Conservation (phyloP, 805 yeast species). For the Kregervanrija pseudodelftensis region DNA sequence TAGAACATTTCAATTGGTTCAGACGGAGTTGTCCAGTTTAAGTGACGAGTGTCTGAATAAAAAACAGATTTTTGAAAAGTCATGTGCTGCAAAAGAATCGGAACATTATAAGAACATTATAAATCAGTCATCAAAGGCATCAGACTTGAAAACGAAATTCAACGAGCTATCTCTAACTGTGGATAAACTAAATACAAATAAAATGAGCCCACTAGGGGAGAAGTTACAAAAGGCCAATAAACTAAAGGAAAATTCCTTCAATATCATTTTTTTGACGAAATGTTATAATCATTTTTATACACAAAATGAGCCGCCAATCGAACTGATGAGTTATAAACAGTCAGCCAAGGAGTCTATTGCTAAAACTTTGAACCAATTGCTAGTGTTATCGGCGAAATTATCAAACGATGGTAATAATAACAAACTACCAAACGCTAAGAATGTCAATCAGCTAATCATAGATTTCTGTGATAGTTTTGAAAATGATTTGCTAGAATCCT, state of each 20-base stretch:
- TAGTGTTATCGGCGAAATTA: constrained; percentile 58
- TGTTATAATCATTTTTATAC: constrained; percentile 72
- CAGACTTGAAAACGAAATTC: constrained; percentile 40
- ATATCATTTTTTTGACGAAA: constrained; percentile 64
- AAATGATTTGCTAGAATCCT: constrained; percentile 55
- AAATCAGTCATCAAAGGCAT: constrained; percentile 36
- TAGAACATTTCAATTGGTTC: constrained; percentile 82
- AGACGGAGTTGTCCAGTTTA: constrained; percentile 60
- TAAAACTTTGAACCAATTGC: constrained; percentile 54
- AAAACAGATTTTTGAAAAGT: constrained; percentile 45
- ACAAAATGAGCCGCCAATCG: constrained; percentile 42
- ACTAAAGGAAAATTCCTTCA: constrained; percentile 65
- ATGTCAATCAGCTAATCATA: constrained; percentile 42
- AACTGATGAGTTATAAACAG: constrained; percentile 41
- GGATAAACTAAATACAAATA: constrained; percentile 43
- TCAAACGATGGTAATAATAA: constrained; percentile 35
- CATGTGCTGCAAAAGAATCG: constrained; percentile 54
- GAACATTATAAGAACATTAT: constrained; percentile 64
- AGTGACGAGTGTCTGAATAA: constrained; percentile 46
- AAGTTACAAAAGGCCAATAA: constrained; percentile 59
- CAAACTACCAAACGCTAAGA: constrained; percentile 31
- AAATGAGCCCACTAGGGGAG: constrained; percentile 65
- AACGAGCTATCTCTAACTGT: constrained; percentile 45
- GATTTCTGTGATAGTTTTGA: constrained; percentile 76
- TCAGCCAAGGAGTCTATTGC: constrained; percentile 47